phyloP scores from a whole-genome alignment of 1,284 basidiomycete genomes.

The Inonotus obliquus region DNA sequence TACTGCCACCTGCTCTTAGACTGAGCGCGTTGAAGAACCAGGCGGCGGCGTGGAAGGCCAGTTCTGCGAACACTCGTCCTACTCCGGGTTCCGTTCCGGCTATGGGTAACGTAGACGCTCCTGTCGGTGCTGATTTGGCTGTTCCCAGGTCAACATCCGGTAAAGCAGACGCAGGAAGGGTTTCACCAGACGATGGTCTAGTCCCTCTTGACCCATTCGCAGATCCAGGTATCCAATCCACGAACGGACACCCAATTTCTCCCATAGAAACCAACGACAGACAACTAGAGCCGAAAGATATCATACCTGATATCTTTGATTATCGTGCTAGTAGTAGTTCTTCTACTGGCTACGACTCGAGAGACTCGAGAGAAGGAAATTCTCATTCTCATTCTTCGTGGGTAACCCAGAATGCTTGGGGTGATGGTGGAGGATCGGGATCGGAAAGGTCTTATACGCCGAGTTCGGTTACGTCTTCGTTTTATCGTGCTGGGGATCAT shows the following conservation, averaged over 20 bases:
- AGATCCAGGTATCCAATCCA: background rate
- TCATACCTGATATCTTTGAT: slow-evolving; percentile 7
- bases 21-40: slow-evolving; percentile 1
- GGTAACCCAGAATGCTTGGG: slow-evolving; percentile 1
- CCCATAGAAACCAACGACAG: background rate
- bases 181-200: background rate
- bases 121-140: background rate
- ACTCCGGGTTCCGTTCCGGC: background rate
- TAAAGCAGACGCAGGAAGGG: background rate
- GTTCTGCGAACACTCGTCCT: background rate
- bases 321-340: background rate
- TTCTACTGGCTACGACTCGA: background rate
- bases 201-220: slow-evolving; percentile 1
- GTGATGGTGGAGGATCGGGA: background rate
- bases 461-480: too few relatives aligned
- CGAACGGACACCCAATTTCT: background rate
- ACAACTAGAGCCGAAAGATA: background rate
- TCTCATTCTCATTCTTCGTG: slow-evolving; percentile 8
- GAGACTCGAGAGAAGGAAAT: background rate
- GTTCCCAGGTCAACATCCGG: background rate
- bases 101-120: background rate
- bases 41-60: background rate
- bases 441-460: too few relatives aligned
- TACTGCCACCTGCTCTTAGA: slow-evolving; percentile 7
- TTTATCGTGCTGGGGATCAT: too few relatives aligned